A percentile compares a stretch with the other conserved stretches of the same genome.
Conservation (phyloP, 192 early-diverging fungal genomes). For the Linnemannia elongata region DNA sequence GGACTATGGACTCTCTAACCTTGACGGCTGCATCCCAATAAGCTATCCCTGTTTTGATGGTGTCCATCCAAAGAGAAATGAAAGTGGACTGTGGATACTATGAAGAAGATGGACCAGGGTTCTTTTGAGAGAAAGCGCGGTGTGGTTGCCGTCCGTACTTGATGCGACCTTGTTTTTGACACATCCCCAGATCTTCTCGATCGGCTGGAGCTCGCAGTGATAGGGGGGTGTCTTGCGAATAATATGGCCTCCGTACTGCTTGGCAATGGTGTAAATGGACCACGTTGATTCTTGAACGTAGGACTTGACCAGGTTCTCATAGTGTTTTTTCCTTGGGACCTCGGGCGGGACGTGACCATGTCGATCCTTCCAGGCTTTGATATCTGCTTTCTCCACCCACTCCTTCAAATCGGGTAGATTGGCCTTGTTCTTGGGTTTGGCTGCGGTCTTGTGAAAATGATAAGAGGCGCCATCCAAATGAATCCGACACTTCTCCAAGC, state of each 20-base stretch:
- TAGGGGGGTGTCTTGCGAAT: slow-evolving; percentile 16
- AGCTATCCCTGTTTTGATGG: background rate
- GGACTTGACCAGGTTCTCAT: too few relatives aligned
- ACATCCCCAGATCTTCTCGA: slow-evolving; percentile 20
- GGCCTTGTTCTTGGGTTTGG: too few relatives aligned
- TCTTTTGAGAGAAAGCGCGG: background rate
- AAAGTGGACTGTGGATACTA: background rate
- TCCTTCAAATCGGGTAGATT: too few relatives aligned
- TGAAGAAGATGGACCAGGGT: background rate
- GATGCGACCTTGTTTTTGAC: slow-evolving; percentile 19
- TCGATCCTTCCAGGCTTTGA: too few relatives aligned
- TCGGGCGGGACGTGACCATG: too few relatives aligned
- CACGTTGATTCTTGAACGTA: too few relatives aligned
- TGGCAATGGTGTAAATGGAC: slow-evolving; percentile 3
- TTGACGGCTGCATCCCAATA: slow-evolving; percentile 9
- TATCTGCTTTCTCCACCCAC: too few relatives aligned
- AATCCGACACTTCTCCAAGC: background rate
- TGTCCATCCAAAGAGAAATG: background rate
- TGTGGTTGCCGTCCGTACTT: background rate
- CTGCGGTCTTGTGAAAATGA: slow-evolving; percentile 3
- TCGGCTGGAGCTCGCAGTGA: slow-evolving; percentile 22
- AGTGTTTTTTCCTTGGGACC: too few relatives aligned
- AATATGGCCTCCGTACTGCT: slow-evolving; percentile 3
- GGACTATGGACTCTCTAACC: too few relatives aligned
- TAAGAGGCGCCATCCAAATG: slow-evolving; percentile 19